Base-by-base conservation (phyloP, 2,329 filamentous ascomycete genomes). In the Pseudopithomyces maydicus region DNA sequence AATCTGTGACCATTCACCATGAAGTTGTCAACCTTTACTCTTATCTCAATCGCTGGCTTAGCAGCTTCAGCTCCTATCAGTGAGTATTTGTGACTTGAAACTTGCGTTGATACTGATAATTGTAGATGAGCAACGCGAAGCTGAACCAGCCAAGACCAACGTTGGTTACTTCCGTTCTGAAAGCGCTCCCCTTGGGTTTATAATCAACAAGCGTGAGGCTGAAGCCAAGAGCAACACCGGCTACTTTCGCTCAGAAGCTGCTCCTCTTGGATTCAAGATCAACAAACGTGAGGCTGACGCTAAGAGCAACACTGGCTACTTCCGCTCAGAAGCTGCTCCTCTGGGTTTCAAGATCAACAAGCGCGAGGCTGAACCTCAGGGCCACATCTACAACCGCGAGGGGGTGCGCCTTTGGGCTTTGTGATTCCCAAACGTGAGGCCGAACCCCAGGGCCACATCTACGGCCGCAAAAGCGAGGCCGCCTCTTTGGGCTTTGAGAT, bases 191-290 rank as follows among this genome's bases (percentile, higher is more conserved):
- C 35, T 55, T 4, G 43, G 52, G 19, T 49, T 49, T 33, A 55
- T 41, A 32, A 55, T 49, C 33, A 55, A 54, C 43, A 55, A 55
- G 38, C 32, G 51, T 4, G 51, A 12, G 2, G 20, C 47, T 11
- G 54, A 56, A 15, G 38, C 29, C 19, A 32, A 46, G 2, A 6
- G 14, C 10, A 12, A 15, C 26, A 29, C 5, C 12, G 14, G 38
- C 6, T 57, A 57, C 23, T n/a, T 15, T 12, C 49, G 55, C 10
- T 22, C 38, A 12, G 44, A 45, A 1, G 35, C 41, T 23, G 32
- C 12, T 12, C 51, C 45, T 43, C 45, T 57, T 17, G 50, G 55
- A 1, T 57, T 54, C 50, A 54, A 57, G 38, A 54, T 57, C 22
- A 44, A 43, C 43, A 57, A 56, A 29, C 38, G 41, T 3, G 54